Percentiles rank a stretch among this genome's conserved stretches.
Conservation (phyloP, 192 early-diverging fungal genomes). For the Allomyces javanicus region DNA sequence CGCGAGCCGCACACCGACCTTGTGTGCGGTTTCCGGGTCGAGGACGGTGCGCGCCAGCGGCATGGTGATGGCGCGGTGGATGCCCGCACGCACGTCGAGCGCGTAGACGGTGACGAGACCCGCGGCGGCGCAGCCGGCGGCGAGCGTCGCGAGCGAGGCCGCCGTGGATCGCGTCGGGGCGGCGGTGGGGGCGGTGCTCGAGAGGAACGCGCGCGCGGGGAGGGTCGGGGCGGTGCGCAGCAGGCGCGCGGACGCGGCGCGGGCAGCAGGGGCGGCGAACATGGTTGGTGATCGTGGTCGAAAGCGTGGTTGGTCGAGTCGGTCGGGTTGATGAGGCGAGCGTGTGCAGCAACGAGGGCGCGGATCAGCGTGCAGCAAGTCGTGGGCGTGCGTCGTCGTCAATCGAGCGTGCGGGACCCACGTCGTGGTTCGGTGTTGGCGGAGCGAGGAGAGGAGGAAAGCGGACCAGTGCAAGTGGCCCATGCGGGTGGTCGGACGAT, state of each 20-base stretch:
- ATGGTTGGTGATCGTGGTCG: not conserved
- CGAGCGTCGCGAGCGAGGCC: not conserved
- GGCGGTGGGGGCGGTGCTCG: not conserved
- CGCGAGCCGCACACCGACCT: slow-evolving; percentile 33
- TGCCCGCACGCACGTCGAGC: slow-evolving; percentile 49
- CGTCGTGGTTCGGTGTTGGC: too few relatives aligned
- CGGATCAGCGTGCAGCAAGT: too few relatives aligned
- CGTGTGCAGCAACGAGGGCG: too few relatives aligned
- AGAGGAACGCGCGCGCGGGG: too few relatives aligned
- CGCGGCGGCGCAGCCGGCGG: slow-evolving; percentile 12
- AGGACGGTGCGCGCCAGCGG: slow-evolving; percentile 44
- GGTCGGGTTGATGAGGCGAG: not conserved
- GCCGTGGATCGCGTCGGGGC: not conserved
- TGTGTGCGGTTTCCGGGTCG: slow-evolving; percentile 59
- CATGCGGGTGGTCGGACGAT: too few relatives aligned
- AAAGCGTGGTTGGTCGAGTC: not conserved
- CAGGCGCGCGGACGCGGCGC: not conserved
- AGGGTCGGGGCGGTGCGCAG: not conserved
- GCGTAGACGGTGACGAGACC: slow-evolving; percentile 33
- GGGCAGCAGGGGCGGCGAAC: not conserved
- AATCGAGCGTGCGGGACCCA: too few relatives aligned
- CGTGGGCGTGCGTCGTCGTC: too few relatives aligned
- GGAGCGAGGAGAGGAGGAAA: too few relatives aligned
- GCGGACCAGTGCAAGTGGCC: too few relatives aligned
- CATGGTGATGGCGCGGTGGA: slow-evolving; percentile 41